A percentile compares a stretch with the other conserved stretches of the same genome.
phyloP scores from a whole-genome alignment of 768 basidiomycete genomes.

The Flagelloscypha sp. region DNA sequence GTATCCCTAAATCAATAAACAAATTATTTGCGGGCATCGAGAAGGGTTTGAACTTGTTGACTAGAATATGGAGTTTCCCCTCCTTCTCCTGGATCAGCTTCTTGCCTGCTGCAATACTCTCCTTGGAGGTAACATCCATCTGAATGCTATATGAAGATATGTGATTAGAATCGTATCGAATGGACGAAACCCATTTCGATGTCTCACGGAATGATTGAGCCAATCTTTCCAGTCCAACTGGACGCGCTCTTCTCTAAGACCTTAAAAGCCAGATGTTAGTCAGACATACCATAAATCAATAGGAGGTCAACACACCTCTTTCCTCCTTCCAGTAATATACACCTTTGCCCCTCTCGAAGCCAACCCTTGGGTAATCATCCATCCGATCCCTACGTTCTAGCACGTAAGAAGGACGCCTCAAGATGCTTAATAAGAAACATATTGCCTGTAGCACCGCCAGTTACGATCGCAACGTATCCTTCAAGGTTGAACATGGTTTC shows the following conservation, averaged over 20 bases:
- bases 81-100: conserved; percentile 47
- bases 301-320: too few relatives aligned
- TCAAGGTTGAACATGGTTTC: conserved; percentile 41
- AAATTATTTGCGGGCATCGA: conserved; percentile 2
- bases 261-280: too few relatives aligned
- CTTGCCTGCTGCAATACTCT: conserved; percentile 53
- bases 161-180: not conserved
- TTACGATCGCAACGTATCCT: conserved; percentile 49
- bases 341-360: conserved; percentile 75
- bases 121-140: conserved; percentile 68
- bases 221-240: conserved; percentile 37
- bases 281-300: too few relatives aligned
- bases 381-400: conserved; percentile 45
- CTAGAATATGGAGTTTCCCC: conserved; percentile 67
- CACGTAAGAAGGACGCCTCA: conserved; percentile 33
- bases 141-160: conserved; percentile 32
- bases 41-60: conserved; percentile 56
- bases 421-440: conserved; percentile 16
- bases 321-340: conserved; percentile 68
- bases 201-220: conserved; percentile 52
- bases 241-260: conserved; percentile 50
- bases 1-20: not conserved
- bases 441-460: conserved; percentile 47
- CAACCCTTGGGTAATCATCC: conserved; percentile 65
- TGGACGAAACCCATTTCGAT: conserved; percentile 10